Evolutionary conservation across 2,329 filamentous ascomycete species (phyloP).

Genomic region (Beauveria sp.): DNA sequence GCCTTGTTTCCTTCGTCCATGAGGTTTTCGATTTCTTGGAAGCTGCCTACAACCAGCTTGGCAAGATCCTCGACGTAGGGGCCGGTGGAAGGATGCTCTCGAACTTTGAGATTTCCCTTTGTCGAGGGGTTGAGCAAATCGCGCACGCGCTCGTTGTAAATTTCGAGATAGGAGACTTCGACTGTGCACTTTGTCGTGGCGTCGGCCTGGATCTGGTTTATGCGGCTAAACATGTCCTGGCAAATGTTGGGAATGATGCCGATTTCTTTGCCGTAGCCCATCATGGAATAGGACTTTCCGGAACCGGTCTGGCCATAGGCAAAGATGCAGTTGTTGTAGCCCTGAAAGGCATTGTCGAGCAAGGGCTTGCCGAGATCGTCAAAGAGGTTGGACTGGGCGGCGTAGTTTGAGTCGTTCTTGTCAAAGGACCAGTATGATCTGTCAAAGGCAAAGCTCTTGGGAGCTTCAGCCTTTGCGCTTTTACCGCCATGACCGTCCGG

Average conservation of each 20-base stretch:
- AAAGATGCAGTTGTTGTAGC: slow-evolving; percentile 99
- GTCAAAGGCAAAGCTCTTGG: slow-evolving; percentile 92
- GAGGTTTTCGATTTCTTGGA: slow-evolving; percentile 90
- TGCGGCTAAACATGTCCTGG: slow-evolving; percentile 93
- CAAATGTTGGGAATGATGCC: slow-evolving; percentile 97
- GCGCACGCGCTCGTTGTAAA: slow-evolving; percentile 96
- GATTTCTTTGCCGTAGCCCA: slow-evolving; percentile 94
- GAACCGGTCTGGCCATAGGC: slow-evolving; percentile 98
- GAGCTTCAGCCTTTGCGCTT: slow-evolving; percentile 59
- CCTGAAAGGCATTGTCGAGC: slow-evolving; percentile 94
- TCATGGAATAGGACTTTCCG: slow-evolving; percentile 99
- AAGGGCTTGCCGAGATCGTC: slow-evolving; percentile 81
- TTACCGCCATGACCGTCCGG: slow-evolving; percentile 60
- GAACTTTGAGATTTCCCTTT: slow-evolving; percentile 92
- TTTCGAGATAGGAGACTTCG: slow-evolving; percentile 97
- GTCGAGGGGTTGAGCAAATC: slow-evolving; percentile 92
- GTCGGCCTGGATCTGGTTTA: slow-evolving; percentile 62
- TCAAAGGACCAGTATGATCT: slow-evolving; percentile 98
- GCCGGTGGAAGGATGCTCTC: slow-evolving; percentile 94
- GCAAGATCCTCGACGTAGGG: slow-evolving; percentile 97
- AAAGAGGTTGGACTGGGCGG: slow-evolving; percentile 84
- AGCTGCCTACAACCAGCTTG: slow-evolving; percentile 87
- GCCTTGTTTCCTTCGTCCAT: slow-evolving; percentile 99
- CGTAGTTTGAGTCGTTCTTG: slow-evolving; percentile 71
- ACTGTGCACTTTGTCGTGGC: slow-evolving; percentile 80